Base-by-base conservation (phyloP, 139 green algal genomes). In the Haematococcus lacustris region DNA sequence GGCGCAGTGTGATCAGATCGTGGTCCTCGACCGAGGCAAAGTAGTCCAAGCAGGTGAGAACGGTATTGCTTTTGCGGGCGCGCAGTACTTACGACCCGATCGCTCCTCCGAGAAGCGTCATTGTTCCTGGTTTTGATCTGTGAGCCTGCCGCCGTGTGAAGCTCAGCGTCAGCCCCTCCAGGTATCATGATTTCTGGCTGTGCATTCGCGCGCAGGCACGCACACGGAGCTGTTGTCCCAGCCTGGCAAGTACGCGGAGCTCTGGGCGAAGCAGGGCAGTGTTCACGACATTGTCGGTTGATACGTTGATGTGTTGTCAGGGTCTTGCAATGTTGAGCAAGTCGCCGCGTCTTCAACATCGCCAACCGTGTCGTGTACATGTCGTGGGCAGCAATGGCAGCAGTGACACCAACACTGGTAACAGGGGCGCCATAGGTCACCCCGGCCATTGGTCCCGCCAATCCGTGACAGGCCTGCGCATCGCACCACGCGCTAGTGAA, bases 1-100 rank as follows among this genome's bases (percentile, higher is more conserved):
- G 25, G 90, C 91, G 0, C 82, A 89, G 80, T 95, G 90, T 51
- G 88, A 98, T 74, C 80, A 93, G 62, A 96, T 98, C 34, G 83
- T 92, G 33, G 91, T 98, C 34, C 72, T 98, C 30, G 86, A 97
- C 28, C 50, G 86, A 32, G 95, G 95, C 2, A 34, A 53, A 2
- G 82, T 97, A 7, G 87, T 92, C 51, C 94, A 98, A 80, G 41
- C 84, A 13, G 92, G 83, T 80, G 62, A 28, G 34, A 51, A 32
- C 25, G 1, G 37, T 1, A 35, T 28, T 50, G 32, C 23, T 38
- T 2, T 21, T n/a, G 3, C 3, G 34, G 47, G 71, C 26, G 39
- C 26, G 40, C n/a, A 63, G 30, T 5, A 41, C 9, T 40, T 37
- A 28, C 32, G 38, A 9, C 65, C 39, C 26, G 38, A 3, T 37